phyloP scores from a whole-genome alignment of 2,329 filamentous ascomycete species.

The Tothia fuscella region DNA sequence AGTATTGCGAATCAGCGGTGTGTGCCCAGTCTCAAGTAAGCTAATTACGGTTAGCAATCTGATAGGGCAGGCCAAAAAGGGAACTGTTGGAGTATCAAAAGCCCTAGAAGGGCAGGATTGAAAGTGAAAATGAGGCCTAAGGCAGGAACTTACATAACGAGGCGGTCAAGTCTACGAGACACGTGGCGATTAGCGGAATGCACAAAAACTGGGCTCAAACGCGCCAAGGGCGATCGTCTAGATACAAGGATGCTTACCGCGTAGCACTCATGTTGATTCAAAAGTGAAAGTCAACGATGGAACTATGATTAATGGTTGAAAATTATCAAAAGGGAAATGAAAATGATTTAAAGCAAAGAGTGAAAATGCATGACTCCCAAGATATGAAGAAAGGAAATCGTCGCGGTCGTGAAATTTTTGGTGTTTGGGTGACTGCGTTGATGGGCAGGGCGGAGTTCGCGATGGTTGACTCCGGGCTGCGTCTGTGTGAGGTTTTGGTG shows the following conservation, averaged over 20 bases:
- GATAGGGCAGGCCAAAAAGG: slow-evolving; percentile 7
- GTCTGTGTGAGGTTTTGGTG: no score
- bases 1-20: slow-evolving; percentile 88
- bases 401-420: no score
- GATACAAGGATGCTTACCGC: slow-evolving; percentile 2
- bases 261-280: slow-evolving; percentile 6
- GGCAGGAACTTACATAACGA: slow-evolving; percentile 22
- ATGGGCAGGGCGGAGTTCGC: no score
- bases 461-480: no score
- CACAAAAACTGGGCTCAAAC: not conserved
- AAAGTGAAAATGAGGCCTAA: no score
- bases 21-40: slow-evolving; percentile 94
- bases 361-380: no score
- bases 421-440: no score
- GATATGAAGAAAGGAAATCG: no score
- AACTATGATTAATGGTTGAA: not conserved
- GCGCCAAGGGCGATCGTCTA: not conserved
- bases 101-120: no score
- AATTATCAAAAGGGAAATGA: no score
- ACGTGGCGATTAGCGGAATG: slow-evolving; percentile 8
- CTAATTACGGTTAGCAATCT: slow-evolving; percentile 42
- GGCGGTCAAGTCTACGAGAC: slow-evolving; percentile 25
- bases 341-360: no score
- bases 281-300: not conserved
- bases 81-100: slow-evolving; percentile 4